Evolutionary conservation across 1,284 basidiomycete genomes (phyloP), one percentile per base, ranked within the genome.

Genomic region (Cryptococcus maquisensis): DNA sequence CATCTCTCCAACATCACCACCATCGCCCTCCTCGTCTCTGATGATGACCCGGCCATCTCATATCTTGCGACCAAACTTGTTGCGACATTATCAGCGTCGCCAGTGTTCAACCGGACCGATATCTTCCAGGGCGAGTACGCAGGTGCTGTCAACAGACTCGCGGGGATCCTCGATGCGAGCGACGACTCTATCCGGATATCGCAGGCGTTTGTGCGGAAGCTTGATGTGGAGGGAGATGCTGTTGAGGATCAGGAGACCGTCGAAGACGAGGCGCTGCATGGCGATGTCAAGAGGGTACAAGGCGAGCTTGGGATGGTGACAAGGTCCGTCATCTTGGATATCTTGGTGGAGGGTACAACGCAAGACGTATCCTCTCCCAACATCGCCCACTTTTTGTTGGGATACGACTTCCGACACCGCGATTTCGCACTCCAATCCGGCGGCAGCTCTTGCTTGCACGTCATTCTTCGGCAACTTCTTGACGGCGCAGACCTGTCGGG

Each of bases 171-270:
- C 39, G 87, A 93, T 60, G 83, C 87, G 35, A 91, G 88, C 56
- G 81, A 81, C 52, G 90, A 97, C 66, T 91, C 90, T 0, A 83
- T 88, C 21, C 82, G 90, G n/a, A 91, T 98, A 61, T 77, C 90
- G 18, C 84, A 82, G 43, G 92, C 90, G 5, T 92, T 90, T 67
- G 82, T 86, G 39, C 80, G 80, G 23, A 80, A 87, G 16, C 77
- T 98, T 21, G 82, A 81, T n/a, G 75, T 79, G 0, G 85, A 88
- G 45, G 67, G 76, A 23, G 70, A 74, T 43, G 73, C 75, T 52
- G 53, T 69, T 15, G 69, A 75, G 49, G 63, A 72, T 24, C n/a
- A 21, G n/a, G 62, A 64, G 12, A 59, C 64, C 9, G 55, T 66
- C 6, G 68, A 64, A 46, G 45, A 63, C 35, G 52, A 42, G 0